Evolutionary conservation across 495 filamentous ascomycete species (phyloP), one percentile per base, ranked within the genome.

Genomic region (Xylaria bambusicola): DNA sequence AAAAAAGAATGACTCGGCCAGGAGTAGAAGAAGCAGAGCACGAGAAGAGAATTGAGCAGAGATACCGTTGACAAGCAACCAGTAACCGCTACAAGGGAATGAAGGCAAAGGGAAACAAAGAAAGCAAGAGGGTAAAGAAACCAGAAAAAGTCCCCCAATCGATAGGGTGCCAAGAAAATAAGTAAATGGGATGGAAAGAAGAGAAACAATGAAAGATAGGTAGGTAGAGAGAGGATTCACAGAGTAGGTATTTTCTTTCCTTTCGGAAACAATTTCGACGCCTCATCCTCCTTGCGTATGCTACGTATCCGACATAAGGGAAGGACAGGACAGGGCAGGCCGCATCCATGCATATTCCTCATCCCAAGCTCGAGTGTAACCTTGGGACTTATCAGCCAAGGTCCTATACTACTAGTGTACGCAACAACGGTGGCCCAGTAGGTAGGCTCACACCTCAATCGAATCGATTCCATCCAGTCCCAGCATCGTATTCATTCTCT

Each of bases 1-100:
- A 5, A 33, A 54, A 44, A 38, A 54, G 26, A 42, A 44, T 6
- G 38, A 54, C 52, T 44, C 52, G 52, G 38, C 52, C 52, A 42
- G 52, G 52, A 54, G 52, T 12, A 44, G 36, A 42, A 42, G 52
- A 54, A 54, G 2, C 20, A 21, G 40, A 44, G 1, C 24, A 54
- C 6, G 36, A 15, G 38, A 26, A 54, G 27, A 33, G 31, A 54
- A 20, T 29, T 42, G 24, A 24, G 13, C 23, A 31, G n/a, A 26
- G 38, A 5, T 33, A 20, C 38, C 15, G 52, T 54, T 21, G 52
- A 15, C 38, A 44, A 54, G 52, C 38, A 54, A 54, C 51, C 29
- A 17, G 9, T 31, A 3, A 54, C 26, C 24, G 21, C 15, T 20
- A 21, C 36, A 54, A 54, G 29, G 31, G 10, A 33, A 10, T 33